Conservation (phyloP, 257 asterid species). For the Solanum pinnatisectum region DNA sequence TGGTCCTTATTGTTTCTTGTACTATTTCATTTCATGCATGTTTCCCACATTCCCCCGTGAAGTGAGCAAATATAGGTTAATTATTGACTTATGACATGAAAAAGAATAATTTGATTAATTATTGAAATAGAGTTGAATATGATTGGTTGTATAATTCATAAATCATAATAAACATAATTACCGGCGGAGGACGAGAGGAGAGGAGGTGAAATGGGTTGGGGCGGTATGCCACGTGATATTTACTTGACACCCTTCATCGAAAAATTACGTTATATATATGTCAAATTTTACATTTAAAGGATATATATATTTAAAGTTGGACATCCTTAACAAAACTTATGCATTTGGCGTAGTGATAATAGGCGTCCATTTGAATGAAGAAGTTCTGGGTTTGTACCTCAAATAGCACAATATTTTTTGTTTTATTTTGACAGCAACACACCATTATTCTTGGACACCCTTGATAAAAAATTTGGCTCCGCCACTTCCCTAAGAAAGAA, state of each 20-base stretch:
- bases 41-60: not conserved
- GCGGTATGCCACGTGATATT: too few relatives aligned
- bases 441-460: too few relatives aligned
- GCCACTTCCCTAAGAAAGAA: not conserved
- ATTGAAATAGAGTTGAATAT: not conserved
- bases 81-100: not conserved
- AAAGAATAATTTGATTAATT: not conserved
- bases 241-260: fast-evolving
- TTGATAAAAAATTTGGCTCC: too few relatives aligned
- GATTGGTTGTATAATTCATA: not conserved
- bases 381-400: too few relatives aligned
- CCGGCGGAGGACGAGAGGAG: not conserved
- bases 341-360: too few relatives aligned
- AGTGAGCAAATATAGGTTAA: not conserved
- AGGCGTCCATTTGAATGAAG: too few relatives aligned
- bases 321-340: too few relatives aligned
- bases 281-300: too few relatives aligned
- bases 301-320: too few relatives aligned
- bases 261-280: too few relatives aligned
- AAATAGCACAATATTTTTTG: too few relatives aligned
- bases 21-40: not conserved
- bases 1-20: not conserved
- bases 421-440: too few relatives aligned
- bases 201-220: not conserved
- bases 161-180: not conserved